Evolutionary conservation across 1,139 yeast species (phyloP).

Genomic region (Candida neerlandica): DNA sequence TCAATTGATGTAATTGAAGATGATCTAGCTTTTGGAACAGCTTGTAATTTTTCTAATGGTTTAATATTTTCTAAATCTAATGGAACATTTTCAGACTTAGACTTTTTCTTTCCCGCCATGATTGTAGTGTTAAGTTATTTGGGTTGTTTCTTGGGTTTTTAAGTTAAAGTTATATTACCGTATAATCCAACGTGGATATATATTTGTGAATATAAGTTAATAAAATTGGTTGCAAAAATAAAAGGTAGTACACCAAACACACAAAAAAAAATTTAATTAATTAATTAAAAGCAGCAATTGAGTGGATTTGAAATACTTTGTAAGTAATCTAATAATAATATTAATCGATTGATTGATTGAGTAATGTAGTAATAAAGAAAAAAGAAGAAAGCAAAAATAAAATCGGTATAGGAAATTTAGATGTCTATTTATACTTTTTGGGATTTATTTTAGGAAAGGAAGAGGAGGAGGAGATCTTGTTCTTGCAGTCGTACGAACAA

Average conservation of each 20-base stretch:
- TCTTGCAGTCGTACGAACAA: background rate
- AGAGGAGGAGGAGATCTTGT: background rate
- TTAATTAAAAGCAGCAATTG: background rate
- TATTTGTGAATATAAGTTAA: background rate
- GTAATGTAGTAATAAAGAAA: background rate
- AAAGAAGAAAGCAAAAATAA: background rate
- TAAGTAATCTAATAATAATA: background rate
- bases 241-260: background rate
- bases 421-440: constrained; percentile 3
- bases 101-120: constrained; percentile 20
- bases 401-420: background rate
- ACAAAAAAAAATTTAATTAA: too few species aligned
- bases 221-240: constrained; percentile 8
- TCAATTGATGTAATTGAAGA: constrained; percentile 37
- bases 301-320: background rate
- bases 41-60: constrained; percentile 40
- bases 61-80: constrained; percentile 44
- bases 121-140: too few species aligned
- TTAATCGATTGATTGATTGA: too few species aligned
- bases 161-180: constrained; percentile 7
- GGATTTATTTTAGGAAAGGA: background rate
- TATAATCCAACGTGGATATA: constrained; percentile 10
- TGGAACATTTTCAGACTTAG: constrained; percentile 17
- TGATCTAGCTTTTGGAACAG: constrained; percentile 41
- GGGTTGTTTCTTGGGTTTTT: background rate